Evolutionary conservation across 352 stramenopile species (phyloP), one percentile per base, ranked within the genome.

Genomic region (Pythium aristosporum): DNA sequence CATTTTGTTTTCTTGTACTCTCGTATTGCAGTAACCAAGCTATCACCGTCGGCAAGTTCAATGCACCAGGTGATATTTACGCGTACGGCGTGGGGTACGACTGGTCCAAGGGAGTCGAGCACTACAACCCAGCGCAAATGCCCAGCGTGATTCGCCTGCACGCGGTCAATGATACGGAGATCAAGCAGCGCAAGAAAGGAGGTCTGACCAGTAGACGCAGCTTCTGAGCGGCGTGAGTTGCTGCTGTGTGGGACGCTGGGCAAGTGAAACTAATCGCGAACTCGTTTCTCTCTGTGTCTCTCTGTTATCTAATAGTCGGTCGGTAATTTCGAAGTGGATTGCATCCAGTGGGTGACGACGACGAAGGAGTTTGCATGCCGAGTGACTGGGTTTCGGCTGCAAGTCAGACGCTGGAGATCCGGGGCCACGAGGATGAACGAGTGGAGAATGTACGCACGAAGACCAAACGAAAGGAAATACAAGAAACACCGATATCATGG

Each of bases 61-160:
- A 98, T 74, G 76, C 87, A 15, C 82, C 82, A 23, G 96, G 96
- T 47, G 96, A 97, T 69, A 88, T 98, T 66, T 98, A 96, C 75
- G 96, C 96, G 10, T 99, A 99, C 82, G 81, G 92, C 30, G 84
- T 97, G 62, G 97, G 89, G 68, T 99, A 99, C 80, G 96, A 99
- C 80, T 99, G 97, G 97, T 96, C 82, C 57, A 97, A 97, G 75
- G 97, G 96, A 32, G 88, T 82, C 43, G 80, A 90, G 60, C 88
- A 96, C 65, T 95, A 98, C 76, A 89, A 95, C 56, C 85, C 82
- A 49, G 76, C 57, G 34, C 57, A 60, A 44, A 82, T 90, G 63
- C 78, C 76, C 34, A 98, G 97, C 76, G 82, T 98, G 67, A 97
- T 99, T 61, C 94, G 82, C 48, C 72, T 99, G 59, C 95, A 99